phyloP scores from a whole-genome alignment of 345 rosid genomes.

The Orychophragmus violaceus region DNA sequence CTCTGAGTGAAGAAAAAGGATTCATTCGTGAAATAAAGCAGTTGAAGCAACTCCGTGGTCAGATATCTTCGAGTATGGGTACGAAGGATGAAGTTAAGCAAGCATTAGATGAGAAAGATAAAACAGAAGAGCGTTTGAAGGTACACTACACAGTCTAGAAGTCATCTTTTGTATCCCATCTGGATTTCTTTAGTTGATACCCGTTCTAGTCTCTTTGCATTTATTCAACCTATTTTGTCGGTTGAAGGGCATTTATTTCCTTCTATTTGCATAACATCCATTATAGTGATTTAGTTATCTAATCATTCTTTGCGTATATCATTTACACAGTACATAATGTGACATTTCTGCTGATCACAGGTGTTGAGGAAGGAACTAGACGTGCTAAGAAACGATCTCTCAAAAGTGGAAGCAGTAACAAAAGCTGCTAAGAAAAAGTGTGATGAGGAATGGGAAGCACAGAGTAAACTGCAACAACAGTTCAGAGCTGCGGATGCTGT shows the following conservation, averaged over 20 bases:
- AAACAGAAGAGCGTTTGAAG: constrained; percentile 66
- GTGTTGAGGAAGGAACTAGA: constrained; percentile 65
- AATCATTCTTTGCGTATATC: constrained; percentile 1
- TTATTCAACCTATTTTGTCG: constrained; percentile 1
- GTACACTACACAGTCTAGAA: constrained; percentile 30
- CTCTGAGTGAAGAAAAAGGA: constrained; percentile 71
- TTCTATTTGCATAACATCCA: neutral
- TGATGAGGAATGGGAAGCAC: constrained; percentile 39
- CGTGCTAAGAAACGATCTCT: constrained; percentile 42
- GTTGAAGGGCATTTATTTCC: constrained; percentile 1
- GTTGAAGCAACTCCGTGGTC: constrained; percentile 54
- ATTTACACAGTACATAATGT: neutral
- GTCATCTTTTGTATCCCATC: constrained; percentile 4
- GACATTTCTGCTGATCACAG: constrained; percentile 35
- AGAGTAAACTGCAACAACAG: constrained; percentile 37
- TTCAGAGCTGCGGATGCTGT: constrained; percentile 56
- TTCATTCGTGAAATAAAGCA: constrained; percentile 62
- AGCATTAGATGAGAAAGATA: constrained; percentile 54
- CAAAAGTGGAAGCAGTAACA: constrained; percentile 52
- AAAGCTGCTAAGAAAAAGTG: constrained; percentile 50
- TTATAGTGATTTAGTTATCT: neutral
- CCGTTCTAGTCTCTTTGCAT: neutral
- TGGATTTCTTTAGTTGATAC: constrained; percentile 7
- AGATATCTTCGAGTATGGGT: constrained; percentile 48
- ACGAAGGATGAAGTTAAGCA: constrained; percentile 53